A percentile compares a stretch with the other conserved stretches of the same genome.
phyloP scores from a whole-genome alignment of 1,284 basidiomycete species.

The Cutaneotrichosporon sp. region DNA sequence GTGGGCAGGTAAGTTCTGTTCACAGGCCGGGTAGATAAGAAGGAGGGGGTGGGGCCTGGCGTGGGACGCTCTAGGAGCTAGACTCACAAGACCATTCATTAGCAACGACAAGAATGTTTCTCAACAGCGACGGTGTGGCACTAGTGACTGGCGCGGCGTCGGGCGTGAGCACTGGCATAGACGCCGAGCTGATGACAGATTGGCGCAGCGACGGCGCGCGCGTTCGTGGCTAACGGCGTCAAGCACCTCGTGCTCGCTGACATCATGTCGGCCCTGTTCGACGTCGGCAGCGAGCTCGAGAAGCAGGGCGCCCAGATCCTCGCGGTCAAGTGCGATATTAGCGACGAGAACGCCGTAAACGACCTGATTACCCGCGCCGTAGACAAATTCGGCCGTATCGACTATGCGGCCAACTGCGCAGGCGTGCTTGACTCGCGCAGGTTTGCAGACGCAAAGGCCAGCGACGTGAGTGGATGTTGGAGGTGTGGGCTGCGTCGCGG shows the following conservation, averaged over 20 bases:
- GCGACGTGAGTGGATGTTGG: not conserved
- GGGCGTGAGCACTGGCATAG: conserved; percentile 10
- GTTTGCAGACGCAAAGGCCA: not conserved
- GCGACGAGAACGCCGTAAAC: conserved; percentile 11
- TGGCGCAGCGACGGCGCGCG: conserved; percentile 10
- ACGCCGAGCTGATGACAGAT: conserved; percentile 3
- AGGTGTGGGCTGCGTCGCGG: not conserved
- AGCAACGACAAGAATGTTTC: not conserved
- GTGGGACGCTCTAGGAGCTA: not conserved
- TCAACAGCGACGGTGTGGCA: conserved; percentile 16
- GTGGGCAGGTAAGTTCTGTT: not conserved
- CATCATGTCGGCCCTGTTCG: conserved; percentile 6
- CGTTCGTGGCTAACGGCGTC: conserved; percentile 7
- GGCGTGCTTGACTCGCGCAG: conserved; percentile 10
- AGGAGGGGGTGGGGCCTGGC: not conserved
- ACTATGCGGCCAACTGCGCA: conserved; percentile 35
- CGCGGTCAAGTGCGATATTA: conserved; percentile 11
- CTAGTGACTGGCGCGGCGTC: conserved; percentile 23
- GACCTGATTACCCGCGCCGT: conserved; percentile 4
- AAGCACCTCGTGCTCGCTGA: conserved; percentile 8
- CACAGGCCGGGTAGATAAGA: not conserved
- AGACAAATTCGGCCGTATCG: conserved; percentile 27
- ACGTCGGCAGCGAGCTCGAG: conserved; percentile 2
- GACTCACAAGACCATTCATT: not conserved
- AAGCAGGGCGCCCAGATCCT: not conserved